Evolutionary conservation across 495 filamentous ascomycete species (phyloP), one percentile per base, ranked within the genome.

Genomic region (Lichenothelia convexa): DNA sequence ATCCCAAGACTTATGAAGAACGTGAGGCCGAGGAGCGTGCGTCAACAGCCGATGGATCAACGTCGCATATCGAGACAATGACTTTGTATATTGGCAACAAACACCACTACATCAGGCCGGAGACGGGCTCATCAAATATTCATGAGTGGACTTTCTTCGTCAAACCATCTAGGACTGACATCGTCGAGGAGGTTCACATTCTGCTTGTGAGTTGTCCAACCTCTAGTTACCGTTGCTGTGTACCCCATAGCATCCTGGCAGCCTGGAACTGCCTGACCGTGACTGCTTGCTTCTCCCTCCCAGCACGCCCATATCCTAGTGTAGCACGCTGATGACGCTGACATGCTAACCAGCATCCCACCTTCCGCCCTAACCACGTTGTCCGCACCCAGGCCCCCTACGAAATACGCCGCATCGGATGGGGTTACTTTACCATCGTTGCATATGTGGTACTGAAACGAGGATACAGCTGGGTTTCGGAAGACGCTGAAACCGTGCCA

Each of bases 141-240:
- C 49, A 53, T 34, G 24, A 42, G 6, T 53, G 49, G 49, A 53
- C 47, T 2, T 53, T 50, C 35, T 53, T 53, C 39, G 34, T 53
- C 7, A 2, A 39, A 11, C 40, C 39, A 3, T 43, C 36, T 18
- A 31, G 44, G 9, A 40, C 40, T 7, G 44, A 53, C 9, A 39
- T 53, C 38, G 33, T 53, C 3, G 39, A 50, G 22, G 41, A 50
- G 26, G 42, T 53, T 0, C 35, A 40, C 9, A 45, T 53, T 18
- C 19, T n/a, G n/a, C n/a, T n/a, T n/a, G n/a, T n/a, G n/a, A n/a
- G n/a, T n/a, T n/a, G n/a, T n/a, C n/a, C n/a, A n/a, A n/a, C n/a
- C n/a, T n/a, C n/a, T n/a, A n/a, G n/a, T n/a, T n/a, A n/a, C n/a
- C n/a, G n/a, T n/a, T n/a, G n/a, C n/a, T n/a, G n/a, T n/a, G n/a